These are phyloP conservation scores for Mycosphaerella arachidis DNA, from an alignment of 2,329 filamentous ascomycete species.

Conservation along the genomic window DNA sequence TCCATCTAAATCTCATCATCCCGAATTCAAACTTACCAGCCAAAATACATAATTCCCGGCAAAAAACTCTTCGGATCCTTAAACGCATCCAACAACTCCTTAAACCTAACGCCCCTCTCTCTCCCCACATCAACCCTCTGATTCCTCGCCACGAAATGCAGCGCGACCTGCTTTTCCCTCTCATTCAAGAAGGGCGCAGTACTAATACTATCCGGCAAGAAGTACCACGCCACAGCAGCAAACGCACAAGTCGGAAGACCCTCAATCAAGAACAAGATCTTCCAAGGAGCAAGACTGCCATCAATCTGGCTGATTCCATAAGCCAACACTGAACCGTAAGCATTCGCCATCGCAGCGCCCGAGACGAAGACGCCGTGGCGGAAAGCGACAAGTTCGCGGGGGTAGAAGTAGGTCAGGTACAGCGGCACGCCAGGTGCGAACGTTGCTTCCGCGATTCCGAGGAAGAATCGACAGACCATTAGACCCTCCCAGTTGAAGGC, in stretches of 20 bases:
- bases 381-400: constrained; percentile 53
- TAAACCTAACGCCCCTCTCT: constrained; percentile 18
- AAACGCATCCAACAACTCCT: constrained; percentile 18
- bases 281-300: constrained; percentile 57
- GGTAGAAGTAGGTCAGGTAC: constrained; percentile 61
- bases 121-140: constrained; percentile 17
- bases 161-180: constrained; percentile 40
- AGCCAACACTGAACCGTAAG: constrained; percentile 65
- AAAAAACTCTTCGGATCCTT: constrained; percentile 21
- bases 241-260: constrained; percentile 57
- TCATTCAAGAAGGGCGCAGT: constrained; percentile 43
- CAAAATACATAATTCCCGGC: constrained; percentile 21
- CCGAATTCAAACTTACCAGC: constrained; percentile 14
- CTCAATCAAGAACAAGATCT: constrained; percentile 58
- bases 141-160: constrained; percentile 18
- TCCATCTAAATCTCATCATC: too few relatives aligned
- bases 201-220: constrained; percentile 44
- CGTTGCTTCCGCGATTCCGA: constrained; percentile 37
- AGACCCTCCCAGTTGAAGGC: constrained; percentile 43
- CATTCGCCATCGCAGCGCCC: constrained; percentile 66
- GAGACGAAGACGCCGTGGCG: constrained; percentile 52
- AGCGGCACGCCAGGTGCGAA: constrained; percentile 52
- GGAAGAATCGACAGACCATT: constrained; percentile 48
- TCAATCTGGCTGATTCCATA: constrained; percentile 61
- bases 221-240: constrained; percentile 49